These are phyloP conservation scores for Cystobasidiaceae sp. DNA, from an alignment of 1,284 basidiomycete species.

Conservation along the genomic window DNA sequence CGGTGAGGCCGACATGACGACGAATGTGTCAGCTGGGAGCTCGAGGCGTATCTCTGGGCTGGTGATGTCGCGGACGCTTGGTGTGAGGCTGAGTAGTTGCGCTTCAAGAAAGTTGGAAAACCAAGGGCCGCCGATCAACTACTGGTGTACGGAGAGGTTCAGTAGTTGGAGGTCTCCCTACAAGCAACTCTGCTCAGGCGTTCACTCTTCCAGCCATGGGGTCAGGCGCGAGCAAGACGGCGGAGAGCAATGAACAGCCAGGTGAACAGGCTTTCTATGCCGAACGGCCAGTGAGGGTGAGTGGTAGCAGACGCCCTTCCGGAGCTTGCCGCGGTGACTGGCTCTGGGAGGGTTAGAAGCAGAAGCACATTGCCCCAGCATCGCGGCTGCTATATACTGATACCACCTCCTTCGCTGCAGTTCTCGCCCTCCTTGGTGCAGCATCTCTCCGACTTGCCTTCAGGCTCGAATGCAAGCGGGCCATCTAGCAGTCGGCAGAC, in stretches of 20 bases:
- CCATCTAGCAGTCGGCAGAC: conserved; percentile 34
- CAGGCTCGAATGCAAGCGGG: conserved; percentile 2
- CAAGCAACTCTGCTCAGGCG: too few relatives aligned
- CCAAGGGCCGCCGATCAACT: too few relatives aligned
- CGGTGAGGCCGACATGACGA: too few relatives aligned
- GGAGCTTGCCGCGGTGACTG: background rate
- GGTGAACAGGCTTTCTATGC: conserved; percentile 31
- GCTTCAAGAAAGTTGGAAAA: too few relatives aligned
- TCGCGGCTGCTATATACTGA: background rate
- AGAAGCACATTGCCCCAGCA: too few relatives aligned
- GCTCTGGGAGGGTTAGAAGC: too few relatives aligned
- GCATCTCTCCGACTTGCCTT: conserved; percentile 27
- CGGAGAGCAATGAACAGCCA: conserved; percentile 8
- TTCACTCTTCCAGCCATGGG: conserved; percentile 22
- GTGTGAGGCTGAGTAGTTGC: too few relatives aligned
- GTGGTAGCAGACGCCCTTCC: background rate
- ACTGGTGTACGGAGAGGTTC: too few relatives aligned
- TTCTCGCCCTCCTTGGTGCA: conserved; percentile 30
- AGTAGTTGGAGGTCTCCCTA: too few relatives aligned
- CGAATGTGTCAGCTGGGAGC: too few relatives aligned
- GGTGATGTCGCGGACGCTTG: too few relatives aligned
- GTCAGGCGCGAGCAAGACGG: conserved; percentile 23
- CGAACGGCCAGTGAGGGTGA: conserved; percentile 30
- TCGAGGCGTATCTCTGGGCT: too few relatives aligned
- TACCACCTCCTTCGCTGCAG: background rate